A percentile compares a stretch with the other conserved stretches of the same genome.
These are phyloP conservation scores for Taphrina communis DNA, from an alignment of 1,139 yeast species.

Conservation along the genomic window DNA sequence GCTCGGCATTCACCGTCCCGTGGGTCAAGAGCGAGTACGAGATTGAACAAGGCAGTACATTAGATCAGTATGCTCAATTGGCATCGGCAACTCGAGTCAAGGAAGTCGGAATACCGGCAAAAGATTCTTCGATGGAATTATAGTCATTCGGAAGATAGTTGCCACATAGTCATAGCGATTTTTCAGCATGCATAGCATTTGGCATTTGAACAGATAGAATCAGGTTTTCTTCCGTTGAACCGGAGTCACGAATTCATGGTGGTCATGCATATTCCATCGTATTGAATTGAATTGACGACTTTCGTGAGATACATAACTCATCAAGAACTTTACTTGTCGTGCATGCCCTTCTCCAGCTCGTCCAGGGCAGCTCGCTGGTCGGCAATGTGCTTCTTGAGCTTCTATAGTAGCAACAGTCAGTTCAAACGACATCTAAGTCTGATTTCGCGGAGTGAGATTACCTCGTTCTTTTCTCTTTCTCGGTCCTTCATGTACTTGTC, in stretches of 20 bases:
- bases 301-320: slow-evolving; percentile 3
- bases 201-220: not conserved
- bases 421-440: not conserved
- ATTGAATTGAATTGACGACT: not conserved
- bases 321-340: slow-evolving; percentile 20
- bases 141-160: not conserved
- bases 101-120: slow-evolving; percentile 17
- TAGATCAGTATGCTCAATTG: slow-evolving; percentile 14
- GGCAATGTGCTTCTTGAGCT: slow-evolving; percentile 57
- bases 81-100: slow-evolving; percentile 20
- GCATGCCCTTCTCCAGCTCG: slow-evolving; percentile 43
- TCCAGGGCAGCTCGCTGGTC: slow-evolving; percentile 49
- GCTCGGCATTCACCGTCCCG: slow-evolving; percentile 67
- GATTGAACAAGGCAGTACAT: slow-evolving; percentile 21
- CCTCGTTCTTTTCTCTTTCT: slow-evolving; percentile 63
- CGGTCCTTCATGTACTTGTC: slow-evolving; percentile 54
- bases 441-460: not conserved
- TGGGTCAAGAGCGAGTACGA: slow-evolving; percentile 78
- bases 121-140: slow-evolving; percentile 26
- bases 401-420: slow-evolving; percentile 50
- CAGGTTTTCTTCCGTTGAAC: not conserved
- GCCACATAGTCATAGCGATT: not conserved
- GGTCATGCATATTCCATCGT: not conserved
- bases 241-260: too few relatives aligned
- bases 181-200: not conserved